phyloP scores from a whole-genome alignment of 306 rosid genomes.

The Dalbergia oliveri region DNA sequence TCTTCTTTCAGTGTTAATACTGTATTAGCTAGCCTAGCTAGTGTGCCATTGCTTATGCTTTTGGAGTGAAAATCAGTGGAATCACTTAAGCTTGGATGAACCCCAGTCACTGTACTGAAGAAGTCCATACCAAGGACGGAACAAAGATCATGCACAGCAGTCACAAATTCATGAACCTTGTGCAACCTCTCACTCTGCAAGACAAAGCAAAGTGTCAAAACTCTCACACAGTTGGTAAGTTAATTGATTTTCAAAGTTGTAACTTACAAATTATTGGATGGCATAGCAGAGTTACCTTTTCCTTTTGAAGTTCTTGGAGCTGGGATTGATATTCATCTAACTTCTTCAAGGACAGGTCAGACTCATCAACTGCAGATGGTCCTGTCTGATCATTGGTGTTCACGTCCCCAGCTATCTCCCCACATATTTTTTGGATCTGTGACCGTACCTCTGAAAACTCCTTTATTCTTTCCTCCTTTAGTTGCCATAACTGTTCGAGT shows the following conservation, averaged over 20 bases:
- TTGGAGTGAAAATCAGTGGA: constrained; percentile 80
- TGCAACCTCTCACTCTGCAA: constrained; percentile 84
- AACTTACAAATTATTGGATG: constrained; percentile 22
- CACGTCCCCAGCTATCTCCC: constrained; percentile 78
- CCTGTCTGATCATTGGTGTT: constrained; percentile 53
- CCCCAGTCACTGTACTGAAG: constrained; percentile 84
- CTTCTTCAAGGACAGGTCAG: constrained; percentile 80
- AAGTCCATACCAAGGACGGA: constrained; percentile 93
- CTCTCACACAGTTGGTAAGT: constrained; percentile 17
- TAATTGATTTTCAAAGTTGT: constrained; percentile 11
- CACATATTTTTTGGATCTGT: constrained; percentile 87
- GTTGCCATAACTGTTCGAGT: constrained; percentile 80
- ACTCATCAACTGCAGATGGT: constrained; percentile 66
- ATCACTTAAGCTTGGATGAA: constrained; percentile 95
- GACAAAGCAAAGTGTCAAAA: constrained; percentile 36
- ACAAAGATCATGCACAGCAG: constrained; percentile 87
- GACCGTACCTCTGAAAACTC: constrained; percentile 84
- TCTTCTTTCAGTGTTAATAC: constrained; percentile 75
- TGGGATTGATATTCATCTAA: constrained; percentile 83
- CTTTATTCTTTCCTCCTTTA: constrained; percentile 83
- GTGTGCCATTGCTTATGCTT: constrained; percentile 89
- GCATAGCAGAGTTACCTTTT: constrained; percentile 65
- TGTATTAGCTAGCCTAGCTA: constrained; percentile 77
- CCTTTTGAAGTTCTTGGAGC: constrained; percentile 91
- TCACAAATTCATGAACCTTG: constrained; percentile 81